Evolutionary conservation across 345 rosid species (phyloP).

Genomic region (Diplotaxis tenuifolia): DNA sequence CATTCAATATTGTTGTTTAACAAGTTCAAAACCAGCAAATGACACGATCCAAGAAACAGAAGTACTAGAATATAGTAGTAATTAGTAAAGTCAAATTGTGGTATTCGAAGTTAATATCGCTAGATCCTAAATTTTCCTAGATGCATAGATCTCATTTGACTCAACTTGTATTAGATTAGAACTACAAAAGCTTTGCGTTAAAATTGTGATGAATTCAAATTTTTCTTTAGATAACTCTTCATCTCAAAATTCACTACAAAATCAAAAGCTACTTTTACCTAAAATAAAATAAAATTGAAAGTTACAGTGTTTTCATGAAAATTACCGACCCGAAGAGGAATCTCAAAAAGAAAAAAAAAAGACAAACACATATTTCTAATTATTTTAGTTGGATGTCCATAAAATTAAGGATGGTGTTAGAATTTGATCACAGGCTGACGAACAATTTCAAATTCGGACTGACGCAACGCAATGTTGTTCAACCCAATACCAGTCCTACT

Average conservation of each 20-base stretch:
- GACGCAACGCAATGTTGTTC: no score
- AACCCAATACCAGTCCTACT: no score
- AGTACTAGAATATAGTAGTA: not conserved
- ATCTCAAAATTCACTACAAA: not conserved
- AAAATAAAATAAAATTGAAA: no score
- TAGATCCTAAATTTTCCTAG: slow-evolving; percentile 13
- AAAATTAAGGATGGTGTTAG: no score
- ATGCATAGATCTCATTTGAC: slow-evolving; percentile 1
- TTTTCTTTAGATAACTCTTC: not conserved
- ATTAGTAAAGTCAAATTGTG: not conserved
- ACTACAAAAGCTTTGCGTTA: not conserved
- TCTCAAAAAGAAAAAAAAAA: not conserved
- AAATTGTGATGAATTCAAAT: not conserved
- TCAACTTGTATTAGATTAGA: not conserved
- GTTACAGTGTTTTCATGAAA: not conserved
- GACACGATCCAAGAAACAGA: slow-evolving; percentile 13
- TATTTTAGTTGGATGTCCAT: no score
- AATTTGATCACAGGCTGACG: no score
- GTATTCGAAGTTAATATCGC: slow-evolving; percentile 14
- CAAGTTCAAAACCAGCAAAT: not conserved
- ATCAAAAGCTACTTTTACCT: not conserved
- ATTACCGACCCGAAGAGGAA: not conserved
- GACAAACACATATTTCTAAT: no score
- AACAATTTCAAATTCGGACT: no score
- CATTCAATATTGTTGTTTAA: not conserved